Conservation (phyloP, 1,139 yeast genomes). For the Saccharomycopsis hybrid region DNA sequence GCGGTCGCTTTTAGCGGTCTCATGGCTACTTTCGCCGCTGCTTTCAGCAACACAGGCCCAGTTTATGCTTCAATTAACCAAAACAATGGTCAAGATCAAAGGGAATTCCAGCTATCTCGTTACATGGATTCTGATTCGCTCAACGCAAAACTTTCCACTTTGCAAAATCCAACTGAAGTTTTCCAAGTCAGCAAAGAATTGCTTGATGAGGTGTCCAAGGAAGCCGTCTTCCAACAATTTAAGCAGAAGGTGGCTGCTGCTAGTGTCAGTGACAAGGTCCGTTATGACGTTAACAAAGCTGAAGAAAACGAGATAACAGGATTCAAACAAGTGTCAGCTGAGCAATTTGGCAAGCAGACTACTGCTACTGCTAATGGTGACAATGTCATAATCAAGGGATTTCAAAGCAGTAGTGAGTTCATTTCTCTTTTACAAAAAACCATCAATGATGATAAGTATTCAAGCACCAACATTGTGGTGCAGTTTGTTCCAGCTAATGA, state of each 20-base stretch:
- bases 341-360: too few relatives aligned
- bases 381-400: too few relatives aligned
- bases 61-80: slow-evolving; percentile 5
- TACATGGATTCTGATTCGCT: slow-evolving; percentile 7
- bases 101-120: background rate
- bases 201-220: background rate
- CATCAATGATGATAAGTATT: too few relatives aligned
- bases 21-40: background rate
- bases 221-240: background rate
- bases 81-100: background rate
- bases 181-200: slow-evolving; percentile 10
- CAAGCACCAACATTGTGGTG: background rate
- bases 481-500: slow-evolving; percentile 14
- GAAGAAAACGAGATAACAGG: too few relatives aligned
- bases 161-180: slow-evolving; percentile 1
- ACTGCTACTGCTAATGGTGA: too few relatives aligned
- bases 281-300: background rate
- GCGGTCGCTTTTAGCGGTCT: background rate
- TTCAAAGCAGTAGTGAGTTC: too few relatives aligned
- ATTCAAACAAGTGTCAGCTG: too few relatives aligned
- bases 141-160: background rate
- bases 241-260: background rate
- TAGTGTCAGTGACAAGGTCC: background rate
- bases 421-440: too few relatives aligned
- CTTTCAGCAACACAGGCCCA: slow-evolving; percentile 14